A percentile compares a stretch with the other conserved stretches of the same genome.
phyloP scores from a whole-genome alignment of 139 green algal genomes.

The Coelastrella sp. region DNA sequence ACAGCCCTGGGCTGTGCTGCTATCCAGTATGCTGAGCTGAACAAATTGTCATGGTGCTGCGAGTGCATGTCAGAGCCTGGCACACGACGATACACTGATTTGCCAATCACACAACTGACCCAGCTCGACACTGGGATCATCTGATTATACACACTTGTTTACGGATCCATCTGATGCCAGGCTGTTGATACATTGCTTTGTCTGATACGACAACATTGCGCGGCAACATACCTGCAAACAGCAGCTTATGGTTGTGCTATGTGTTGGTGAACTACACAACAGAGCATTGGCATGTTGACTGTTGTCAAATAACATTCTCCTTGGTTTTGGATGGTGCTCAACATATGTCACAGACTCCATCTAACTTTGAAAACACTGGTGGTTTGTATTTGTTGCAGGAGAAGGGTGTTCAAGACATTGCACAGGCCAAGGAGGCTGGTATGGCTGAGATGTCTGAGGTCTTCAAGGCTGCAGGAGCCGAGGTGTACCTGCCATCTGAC shows the following conservation, averaged over 20 bases:
- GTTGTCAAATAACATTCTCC: too few relatives aligned
- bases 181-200: too few relatives aligned
- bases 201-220: too few relatives aligned
- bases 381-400: neutral
- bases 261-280: too few relatives aligned
- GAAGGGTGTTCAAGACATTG: conserved; percentile 19
- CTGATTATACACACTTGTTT: neutral
- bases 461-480: conserved; percentile 80
- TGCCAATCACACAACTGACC: neutral
- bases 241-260: too few relatives aligned
- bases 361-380: too few relatives aligned
- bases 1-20: too few relatives aligned
- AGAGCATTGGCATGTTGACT: too few relatives aligned
- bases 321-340: too few relatives aligned
- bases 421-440: conserved; percentile 58
- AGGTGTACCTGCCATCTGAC: conserved; percentile 77
- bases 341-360: too few relatives aligned
- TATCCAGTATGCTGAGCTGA: too few relatives aligned
- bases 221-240: too few relatives aligned
- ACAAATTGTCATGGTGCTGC: neutral
- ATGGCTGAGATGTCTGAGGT: conserved; percentile 87
- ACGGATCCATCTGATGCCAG: neutral
- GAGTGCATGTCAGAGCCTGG: neutral
- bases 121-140: neutral
- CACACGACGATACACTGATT: neutral